phyloP scores from a whole-genome alignment of 345 rosid species.

The Eucalyptus erythrocorys region DNA sequence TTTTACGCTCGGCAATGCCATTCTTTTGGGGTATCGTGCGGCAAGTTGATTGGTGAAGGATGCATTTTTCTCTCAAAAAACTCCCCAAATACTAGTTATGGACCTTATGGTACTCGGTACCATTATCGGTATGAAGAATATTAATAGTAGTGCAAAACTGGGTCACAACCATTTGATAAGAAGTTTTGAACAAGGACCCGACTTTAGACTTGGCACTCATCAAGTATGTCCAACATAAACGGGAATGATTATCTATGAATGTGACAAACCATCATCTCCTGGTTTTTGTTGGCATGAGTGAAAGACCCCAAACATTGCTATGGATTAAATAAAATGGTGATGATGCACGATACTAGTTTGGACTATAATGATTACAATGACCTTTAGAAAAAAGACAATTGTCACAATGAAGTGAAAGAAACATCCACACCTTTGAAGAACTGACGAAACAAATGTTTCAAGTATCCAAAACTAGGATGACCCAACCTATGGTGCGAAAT shows the following conservation, averaged over 20 bases:
- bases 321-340: too few species aligned
- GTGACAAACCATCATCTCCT: not conserved
- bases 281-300: not conserved
- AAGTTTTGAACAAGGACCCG: not conserved
- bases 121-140: not conserved
- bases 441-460: not conserved
- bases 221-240: not conserved
- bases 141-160: not conserved
- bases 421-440: not conserved
- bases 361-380: not conserved
- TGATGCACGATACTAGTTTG: too few species aligned
- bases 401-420: not conserved
- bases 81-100: not conserved
- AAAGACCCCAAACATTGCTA: not conserved
- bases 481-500: not conserved
- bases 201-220: not conserved
- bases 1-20: not conserved
- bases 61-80: not conserved
- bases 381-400: not conserved
- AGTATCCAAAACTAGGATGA: not conserved
- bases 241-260: not conserved
- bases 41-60: not conserved
- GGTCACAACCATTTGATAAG: not conserved
- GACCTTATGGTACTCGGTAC: not conserved
- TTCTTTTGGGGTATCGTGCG: too few species aligned